A percentile compares a stretch with the other conserved stretches of the same genome.
These are phyloP conservation scores for Agrocybe pediades DNA, from an alignment of 768 basidiomycete genomes.

Conservation along the genomic window DNA sequence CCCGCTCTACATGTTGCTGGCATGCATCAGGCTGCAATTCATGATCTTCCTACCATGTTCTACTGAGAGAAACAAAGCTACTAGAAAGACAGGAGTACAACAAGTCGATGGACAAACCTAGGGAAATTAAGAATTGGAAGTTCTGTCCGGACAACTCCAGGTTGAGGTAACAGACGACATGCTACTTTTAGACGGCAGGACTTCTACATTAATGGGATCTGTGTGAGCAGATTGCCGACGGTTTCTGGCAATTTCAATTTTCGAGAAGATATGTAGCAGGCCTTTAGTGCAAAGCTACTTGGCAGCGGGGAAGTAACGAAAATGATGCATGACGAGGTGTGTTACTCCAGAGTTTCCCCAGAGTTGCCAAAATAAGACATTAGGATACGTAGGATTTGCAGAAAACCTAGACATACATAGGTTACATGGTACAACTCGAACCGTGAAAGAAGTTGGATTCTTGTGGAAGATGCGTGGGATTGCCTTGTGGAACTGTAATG, in stretches of 20 bases:
- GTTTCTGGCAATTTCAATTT: neutral
- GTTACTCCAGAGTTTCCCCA: neutral
- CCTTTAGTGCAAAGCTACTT: neutral
- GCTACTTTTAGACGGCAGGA: neutral
- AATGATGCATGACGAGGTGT: too few relatives aligned
- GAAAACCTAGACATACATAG: too few relatives aligned
- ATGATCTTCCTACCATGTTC: too few relatives aligned
- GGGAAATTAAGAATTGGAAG: constrained; percentile 4
- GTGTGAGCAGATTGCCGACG: neutral
- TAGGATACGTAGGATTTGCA: too few relatives aligned
- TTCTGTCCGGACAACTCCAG: neutral
- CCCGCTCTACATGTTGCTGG: too few relatives aligned
- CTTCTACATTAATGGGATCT: neutral
- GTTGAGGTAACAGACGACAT: neutral
- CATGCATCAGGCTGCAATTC: neutral
- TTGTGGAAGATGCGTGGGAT: too few relatives aligned
- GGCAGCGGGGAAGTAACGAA: neutral
- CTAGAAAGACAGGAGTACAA: too few relatives aligned
- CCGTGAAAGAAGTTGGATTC: too few relatives aligned
- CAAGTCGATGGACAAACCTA: constrained; percentile 8
- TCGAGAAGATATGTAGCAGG: neutral
- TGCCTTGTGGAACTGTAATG: too few relatives aligned
- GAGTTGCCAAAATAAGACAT: neutral
- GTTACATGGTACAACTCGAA: too few relatives aligned
- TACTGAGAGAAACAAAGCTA: too few relatives aligned